Conservation (phyloP, 176 grass and related monocot genomes). For the Elaeis guineensis region DNA sequence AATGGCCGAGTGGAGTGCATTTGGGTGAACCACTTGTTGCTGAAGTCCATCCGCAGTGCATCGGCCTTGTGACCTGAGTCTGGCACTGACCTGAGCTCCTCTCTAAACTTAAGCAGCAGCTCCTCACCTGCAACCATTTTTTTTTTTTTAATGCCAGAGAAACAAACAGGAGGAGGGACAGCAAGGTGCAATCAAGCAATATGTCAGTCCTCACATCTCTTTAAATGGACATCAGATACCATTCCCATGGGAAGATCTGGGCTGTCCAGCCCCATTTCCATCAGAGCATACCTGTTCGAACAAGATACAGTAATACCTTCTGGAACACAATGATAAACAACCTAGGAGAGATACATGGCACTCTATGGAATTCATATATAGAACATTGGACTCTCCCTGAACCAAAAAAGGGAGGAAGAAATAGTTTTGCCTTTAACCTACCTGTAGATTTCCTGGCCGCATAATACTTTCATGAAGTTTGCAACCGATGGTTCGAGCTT, state of each 20-base stretch:
- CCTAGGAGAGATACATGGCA: neutral
- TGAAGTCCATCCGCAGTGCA: slow-evolving; percentile 43
- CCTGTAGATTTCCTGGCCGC: slow-evolving; percentile 88
- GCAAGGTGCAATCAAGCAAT: too few species aligned
- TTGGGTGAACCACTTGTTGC: slow-evolving; percentile 81
- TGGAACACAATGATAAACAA: neutral
- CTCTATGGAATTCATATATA: too few species aligned
- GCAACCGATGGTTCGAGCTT: slow-evolving; percentile 52
- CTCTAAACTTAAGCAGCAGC: slow-evolving; percentile 35
- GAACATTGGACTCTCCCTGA: too few species aligned
- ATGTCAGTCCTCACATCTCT: slow-evolving; percentile 33
- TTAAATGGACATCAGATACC: slow-evolving; percentile 65
- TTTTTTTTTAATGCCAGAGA: too few species aligned
- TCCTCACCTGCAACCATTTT: slow-evolving; percentile 38
- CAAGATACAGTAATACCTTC: neutral
- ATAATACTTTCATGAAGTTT: slow-evolving; percentile 64
- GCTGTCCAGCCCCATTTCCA: slow-evolving; percentile 63
- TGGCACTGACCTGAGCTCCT: slow-evolving; percentile 17
- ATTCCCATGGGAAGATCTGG: slow-evolving; percentile 66
- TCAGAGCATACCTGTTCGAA: slow-evolving; percentile 54
- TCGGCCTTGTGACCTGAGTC: slow-evolving; percentile 14
- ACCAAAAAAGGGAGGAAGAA: neutral
- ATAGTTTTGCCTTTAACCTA: neutral
- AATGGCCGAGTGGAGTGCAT: slow-evolving; percentile 64
- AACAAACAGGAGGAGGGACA: too few species aligned